Percentiles rank a stretch among this genome's conserved stretches.
phyloP scores from a whole-genome alignment of 371 early-diverging fungal genomes.

The Fennellomyces sp. region DNA sequence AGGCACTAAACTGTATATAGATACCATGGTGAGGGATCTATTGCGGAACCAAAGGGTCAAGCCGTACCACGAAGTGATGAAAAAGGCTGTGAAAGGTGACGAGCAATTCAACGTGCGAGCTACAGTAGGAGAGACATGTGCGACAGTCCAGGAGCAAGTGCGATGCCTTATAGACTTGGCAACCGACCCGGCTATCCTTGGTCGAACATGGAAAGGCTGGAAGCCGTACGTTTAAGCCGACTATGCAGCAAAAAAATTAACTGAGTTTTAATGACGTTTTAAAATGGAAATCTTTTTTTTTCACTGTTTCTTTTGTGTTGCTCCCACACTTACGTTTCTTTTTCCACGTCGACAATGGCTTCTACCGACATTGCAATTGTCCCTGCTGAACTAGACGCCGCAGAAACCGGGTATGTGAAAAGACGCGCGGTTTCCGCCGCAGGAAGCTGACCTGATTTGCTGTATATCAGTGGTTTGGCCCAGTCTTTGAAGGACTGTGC shows the following conservation, averaged over 20 bases:
- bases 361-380: slow-evolving; percentile 2
- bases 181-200: slow-evolving; percentile 70
- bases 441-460: neutral
- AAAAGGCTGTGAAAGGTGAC: slow-evolving; percentile 40
- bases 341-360: slow-evolving; percentile 5
- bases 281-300: slow-evolving; percentile 1
- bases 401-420: neutral
- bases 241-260: too few relatives aligned
- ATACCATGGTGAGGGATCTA: slow-evolving; percentile 32
- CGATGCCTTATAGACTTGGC: slow-evolving; percentile 75
- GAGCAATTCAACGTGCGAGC: slow-evolving; percentile 42
- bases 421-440: neutral
- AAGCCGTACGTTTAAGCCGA: too few relatives aligned
- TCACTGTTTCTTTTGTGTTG: neutral
- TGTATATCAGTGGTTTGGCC: slow-evolving; percentile 1
- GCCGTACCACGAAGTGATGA: neutral
- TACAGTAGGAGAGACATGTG: slow-evolving; percentile 42
- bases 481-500: slow-evolving; percentile 78
- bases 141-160: slow-evolving; percentile 65
- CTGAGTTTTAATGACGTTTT: too few relatives aligned
- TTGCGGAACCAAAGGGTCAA: slow-evolving; percentile 42
- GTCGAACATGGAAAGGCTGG: slow-evolving; percentile 77
- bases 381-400: neutral
- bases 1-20: too few relatives aligned
- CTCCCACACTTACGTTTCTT: neutral